phyloP scores from a whole-genome alignment of 768 basidiomycete species.

The Xerocomus brunneocitrinus region DNA sequence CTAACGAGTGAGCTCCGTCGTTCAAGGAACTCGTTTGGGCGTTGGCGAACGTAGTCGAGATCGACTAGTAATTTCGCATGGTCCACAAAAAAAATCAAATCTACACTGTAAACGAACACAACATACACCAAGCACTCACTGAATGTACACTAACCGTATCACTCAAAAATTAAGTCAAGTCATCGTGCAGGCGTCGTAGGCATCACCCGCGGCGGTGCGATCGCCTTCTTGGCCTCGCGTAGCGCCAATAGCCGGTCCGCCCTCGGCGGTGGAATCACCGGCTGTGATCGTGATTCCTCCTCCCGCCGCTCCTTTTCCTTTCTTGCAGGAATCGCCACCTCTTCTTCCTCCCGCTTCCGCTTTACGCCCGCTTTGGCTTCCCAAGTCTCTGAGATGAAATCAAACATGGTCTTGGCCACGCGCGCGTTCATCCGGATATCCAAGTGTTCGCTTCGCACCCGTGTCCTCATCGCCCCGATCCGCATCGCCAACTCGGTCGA shows the following conservation, averaged over 20 bases:
- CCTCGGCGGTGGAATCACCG: conserved; percentile 11
- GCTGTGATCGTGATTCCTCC: conserved; percentile 4
- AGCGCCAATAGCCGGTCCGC: conserved; percentile 17
- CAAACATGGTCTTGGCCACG: conserved; percentile 52
- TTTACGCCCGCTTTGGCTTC: conserved; percentile 6
- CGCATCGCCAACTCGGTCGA: conserved; percentile 39
- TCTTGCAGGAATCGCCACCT: background rate
- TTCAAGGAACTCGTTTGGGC: no score
- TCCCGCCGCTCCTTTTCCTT: conserved; percentile 17
- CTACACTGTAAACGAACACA: no score
- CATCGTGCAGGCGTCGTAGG: conserved; percentile 9
- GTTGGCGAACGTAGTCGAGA: no score
- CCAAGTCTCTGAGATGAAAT: conserved; percentile 39
- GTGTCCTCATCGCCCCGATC: conserved; percentile 47
- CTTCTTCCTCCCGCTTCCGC: conserved; percentile 27
- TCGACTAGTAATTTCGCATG: no score
- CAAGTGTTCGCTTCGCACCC: conserved; percentile 50
- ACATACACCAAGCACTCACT: no score
- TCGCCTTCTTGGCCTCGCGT: conserved; percentile 17
- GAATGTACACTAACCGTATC: background rate
- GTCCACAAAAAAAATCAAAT: no score
- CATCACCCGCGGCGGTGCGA: conserved; percentile 12
- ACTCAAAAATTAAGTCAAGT: background rate
- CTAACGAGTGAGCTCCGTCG: no score
- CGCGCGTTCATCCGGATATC: conserved; percentile 65